phyloP scores from a whole-genome alignment of 768 basidiomycete genomes.

The Lactifluus volemus region DNA sequence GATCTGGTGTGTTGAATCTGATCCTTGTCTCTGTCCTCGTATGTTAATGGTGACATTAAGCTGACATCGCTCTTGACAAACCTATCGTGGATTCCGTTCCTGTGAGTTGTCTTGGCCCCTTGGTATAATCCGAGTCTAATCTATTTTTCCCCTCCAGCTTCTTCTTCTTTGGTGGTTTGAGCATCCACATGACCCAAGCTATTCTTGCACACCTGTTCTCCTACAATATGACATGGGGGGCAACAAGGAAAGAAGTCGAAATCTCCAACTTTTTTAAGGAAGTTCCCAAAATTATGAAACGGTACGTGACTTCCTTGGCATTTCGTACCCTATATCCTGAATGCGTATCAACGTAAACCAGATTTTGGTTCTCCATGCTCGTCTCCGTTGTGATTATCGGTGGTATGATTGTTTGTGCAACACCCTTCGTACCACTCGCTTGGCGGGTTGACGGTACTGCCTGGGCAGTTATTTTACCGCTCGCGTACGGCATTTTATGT shows the following conservation, averaged over 20 bases:
- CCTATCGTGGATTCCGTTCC: conserved; percentile 34
- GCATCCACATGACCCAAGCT: conserved; percentile 57
- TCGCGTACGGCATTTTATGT: conserved; percentile 41
- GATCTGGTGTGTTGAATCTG: conserved; percentile 19
- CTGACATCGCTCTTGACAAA: conserved; percentile 26
- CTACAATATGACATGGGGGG: conserved; percentile 71
- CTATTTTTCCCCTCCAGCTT: conserved; percentile 35
- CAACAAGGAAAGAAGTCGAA: conserved; percentile 80
- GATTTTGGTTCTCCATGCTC: conserved; percentile 57
- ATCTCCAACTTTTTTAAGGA: conserved; percentile 88
- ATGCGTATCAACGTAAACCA: not conserved
- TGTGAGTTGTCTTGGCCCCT: conserved; percentile 24
- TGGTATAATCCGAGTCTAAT: not conserved
- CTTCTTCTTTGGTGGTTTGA: conserved; percentile 73
- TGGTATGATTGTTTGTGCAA: conserved; percentile 47
- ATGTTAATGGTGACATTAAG: conserved; percentile 5
- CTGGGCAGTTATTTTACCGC: conserved; percentile 73
- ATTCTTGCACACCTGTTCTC: conserved; percentile 65
- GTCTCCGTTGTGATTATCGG: conserved; percentile 46
- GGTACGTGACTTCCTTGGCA: conserved; percentile 23
- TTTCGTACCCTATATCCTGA: not conserved
- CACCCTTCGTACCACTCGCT: conserved; percentile 45
- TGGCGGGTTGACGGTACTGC: conserved; percentile 55
- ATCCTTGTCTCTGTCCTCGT: not conserved
- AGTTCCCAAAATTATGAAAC: conserved; percentile 73